These are phyloP conservation scores for Termitomyces sp. DNA, from an alignment of 768 basidiomycete genomes.

Conservation along the genomic window DNA sequence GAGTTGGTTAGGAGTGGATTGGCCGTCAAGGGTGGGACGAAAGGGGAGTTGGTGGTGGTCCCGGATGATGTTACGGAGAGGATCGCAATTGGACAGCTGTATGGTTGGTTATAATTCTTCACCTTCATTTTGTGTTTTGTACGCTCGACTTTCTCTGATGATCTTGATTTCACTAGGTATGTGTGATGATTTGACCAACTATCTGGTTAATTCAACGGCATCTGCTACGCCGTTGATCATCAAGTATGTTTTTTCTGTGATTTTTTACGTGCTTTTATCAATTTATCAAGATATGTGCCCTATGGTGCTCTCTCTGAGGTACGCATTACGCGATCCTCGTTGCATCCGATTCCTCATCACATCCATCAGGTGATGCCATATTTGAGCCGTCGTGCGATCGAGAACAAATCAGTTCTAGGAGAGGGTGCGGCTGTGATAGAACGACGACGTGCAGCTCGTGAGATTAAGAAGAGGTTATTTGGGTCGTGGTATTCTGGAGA, in stretches of 20 bases:
- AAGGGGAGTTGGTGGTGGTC: conserved; percentile 28
- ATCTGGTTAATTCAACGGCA: conserved; percentile 52
- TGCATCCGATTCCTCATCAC: not conserved
- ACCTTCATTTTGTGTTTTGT: no score
- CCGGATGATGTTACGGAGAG: conserved; percentile 54
- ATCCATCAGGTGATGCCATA: conserved; percentile 82
- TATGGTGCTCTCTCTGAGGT: conserved; percentile 72
- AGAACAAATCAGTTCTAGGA: conserved; percentile 88
- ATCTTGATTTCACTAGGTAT: conserved; percentile 50
- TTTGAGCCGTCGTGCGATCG: conserved; percentile 79
- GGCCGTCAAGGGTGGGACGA: conserved; percentile 28
- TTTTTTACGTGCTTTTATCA: not conserved
- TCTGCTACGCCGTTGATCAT: conserved; percentile 63
- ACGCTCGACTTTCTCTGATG: not conserved
- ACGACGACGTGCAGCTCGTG: conserved; percentile 46
- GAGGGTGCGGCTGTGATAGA: conserved; percentile 64
- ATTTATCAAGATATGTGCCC: conserved; percentile 51
- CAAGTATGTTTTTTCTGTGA: conserved; percentile 44
- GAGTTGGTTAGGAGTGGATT: conserved; percentile 56
- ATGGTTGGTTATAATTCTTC: conserved; percentile 57
- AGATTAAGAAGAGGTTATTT: conserved; percentile 44
- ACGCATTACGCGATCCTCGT: conserved; percentile 3
- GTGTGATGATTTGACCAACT: conserved; percentile 76
- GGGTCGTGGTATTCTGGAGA: conserved; percentile 15
- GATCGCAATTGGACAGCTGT: conserved; percentile 76